phyloP scores from a whole-genome alignment of 2,329 filamentous ascomycete species.

The Botrytis porri region DNA sequence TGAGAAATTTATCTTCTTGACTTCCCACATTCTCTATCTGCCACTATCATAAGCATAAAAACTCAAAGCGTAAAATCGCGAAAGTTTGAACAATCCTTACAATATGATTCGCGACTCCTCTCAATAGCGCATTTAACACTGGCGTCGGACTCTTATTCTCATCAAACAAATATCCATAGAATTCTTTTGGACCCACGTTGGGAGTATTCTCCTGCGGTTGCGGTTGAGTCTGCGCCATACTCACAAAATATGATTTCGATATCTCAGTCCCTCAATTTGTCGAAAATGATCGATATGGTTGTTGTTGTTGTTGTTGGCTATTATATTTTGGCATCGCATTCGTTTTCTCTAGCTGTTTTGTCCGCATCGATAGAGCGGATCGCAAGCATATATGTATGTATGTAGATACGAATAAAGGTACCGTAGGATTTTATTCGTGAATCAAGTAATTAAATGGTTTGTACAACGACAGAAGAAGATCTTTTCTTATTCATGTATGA shows the following conservation, averaged over 20 bases:
- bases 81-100: slow-evolving; percentile 50
- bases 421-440: neutral
- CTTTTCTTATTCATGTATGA: slow-evolving; percentile 2
- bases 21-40: slow-evolving; percentile 60
- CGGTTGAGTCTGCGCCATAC: slow-evolving; percentile 17
- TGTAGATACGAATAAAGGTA: neutral
- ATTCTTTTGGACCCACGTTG: slow-evolving; percentile 33
- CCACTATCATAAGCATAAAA: slow-evolving; percentile 24
- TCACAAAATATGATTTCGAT: slow-evolving; percentile 20
- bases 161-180: slow-evolving; percentile 67
- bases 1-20: slow-evolving; percentile 51
- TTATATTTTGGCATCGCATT: slow-evolving; percentile 10
- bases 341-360: slow-evolving; percentile 1
- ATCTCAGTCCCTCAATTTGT: neutral
- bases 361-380: slow-evolving; percentile 14
- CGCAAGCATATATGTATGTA: neutral
- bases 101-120: slow-evolving; percentile 66
- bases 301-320: neutral
- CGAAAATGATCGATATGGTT: neutral
- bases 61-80: neutral
- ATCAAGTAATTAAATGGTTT: neutral
- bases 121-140: slow-evolving; percentile 63
- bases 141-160: slow-evolving; percentile 65
- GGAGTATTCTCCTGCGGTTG: slow-evolving; percentile 25
- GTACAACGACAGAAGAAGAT: neutral